Evolutionary conservation across 371 early-diverging fungal species (phyloP).

Genomic region (Furculomyces boomerangus): DNA sequence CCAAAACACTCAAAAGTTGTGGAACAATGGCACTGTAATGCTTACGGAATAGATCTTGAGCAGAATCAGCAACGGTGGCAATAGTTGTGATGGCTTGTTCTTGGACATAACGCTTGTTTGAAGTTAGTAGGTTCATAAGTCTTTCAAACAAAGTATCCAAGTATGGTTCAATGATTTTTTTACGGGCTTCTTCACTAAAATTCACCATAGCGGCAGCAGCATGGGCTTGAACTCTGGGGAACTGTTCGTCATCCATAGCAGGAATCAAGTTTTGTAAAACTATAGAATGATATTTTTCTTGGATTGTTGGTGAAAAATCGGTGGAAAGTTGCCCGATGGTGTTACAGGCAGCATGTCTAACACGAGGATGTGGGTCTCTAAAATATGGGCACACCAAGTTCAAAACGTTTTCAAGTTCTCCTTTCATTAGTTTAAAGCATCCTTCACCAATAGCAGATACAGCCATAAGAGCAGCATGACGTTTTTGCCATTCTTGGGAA

Average conservation of each 20-base stretch:
- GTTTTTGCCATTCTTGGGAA: constrained; percentile 74
- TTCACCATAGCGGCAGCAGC: constrained; percentile 95
- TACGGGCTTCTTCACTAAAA: constrained; percentile 70
- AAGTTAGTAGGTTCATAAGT: constrained; percentile 60
- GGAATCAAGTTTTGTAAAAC: constrained; percentile 66
- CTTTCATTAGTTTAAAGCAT: constrained; percentile 78
- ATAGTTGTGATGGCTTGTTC: constrained; percentile 95
- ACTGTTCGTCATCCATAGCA: constrained; percentile 60
- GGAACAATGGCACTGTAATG: constrained; percentile 91
- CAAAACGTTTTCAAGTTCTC: constrained; percentile 68
- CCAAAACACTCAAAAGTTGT: constrained; percentile 64
- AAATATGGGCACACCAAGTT: constrained; percentile 63
- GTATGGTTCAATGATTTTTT: constrained; percentile 65
- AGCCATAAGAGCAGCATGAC: constrained; percentile 87
- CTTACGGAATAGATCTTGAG: constrained; percentile 68
- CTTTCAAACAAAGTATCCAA: constrained; percentile 74
- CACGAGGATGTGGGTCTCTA: constrained; percentile 86
- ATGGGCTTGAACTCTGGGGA: constrained; percentile 82
- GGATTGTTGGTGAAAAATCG: constrained; percentile 78
- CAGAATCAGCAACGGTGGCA: constrained; percentile 91
- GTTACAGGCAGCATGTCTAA: constrained; percentile 90
- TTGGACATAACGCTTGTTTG: constrained; percentile 73
- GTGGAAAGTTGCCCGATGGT: constrained; percentile 91
- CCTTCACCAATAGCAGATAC: constrained; percentile 93
- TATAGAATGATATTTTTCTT: constrained; percentile 55